Evolutionary conservation across 805 yeast genomes (phyloP).

Genomic region (Hanseniaspora nectarophila): DNA sequence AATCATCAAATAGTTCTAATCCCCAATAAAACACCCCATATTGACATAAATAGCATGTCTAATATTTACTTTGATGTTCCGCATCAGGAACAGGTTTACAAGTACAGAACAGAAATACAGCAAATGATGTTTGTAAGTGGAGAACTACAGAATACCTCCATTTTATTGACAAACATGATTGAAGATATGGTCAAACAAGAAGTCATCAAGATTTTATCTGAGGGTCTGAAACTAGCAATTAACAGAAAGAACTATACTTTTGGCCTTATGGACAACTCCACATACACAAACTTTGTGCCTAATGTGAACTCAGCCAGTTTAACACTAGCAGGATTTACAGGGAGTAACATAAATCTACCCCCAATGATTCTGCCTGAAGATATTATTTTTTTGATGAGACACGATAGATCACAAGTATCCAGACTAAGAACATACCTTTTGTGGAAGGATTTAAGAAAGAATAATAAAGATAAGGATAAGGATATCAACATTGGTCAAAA

Average conservation of each 20-base stretch:
- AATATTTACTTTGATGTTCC: constrained; percentile 21
- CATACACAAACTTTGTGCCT: not conserved
- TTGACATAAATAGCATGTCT: constrained; percentile 12
- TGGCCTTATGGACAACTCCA: not conserved
- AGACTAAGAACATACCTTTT: constrained; percentile 80
- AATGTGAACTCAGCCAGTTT: not conserved
- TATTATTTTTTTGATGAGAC: constrained; percentile 80
- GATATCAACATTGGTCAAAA: constrained; percentile 29
- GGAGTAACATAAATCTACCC: constrained; percentile 53
- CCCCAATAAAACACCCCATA: too few species aligned
- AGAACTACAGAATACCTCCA: constrained; percentile 87
- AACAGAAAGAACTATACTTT: constrained; percentile 5
- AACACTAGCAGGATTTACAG: not conserved
- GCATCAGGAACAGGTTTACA: constrained; percentile 36
- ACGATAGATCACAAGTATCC: constrained; percentile 87
- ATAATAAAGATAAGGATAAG: constrained; percentile 54
- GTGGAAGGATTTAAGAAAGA: constrained; percentile 93
- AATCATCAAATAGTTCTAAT: too few species aligned
- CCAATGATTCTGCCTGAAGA: constrained; percentile 86
- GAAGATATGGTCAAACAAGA: constrained; percentile 94
- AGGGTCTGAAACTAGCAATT: not conserved
- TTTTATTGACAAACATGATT: constrained; percentile 79
- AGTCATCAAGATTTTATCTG: constrained; percentile 63
- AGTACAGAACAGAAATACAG: constrained; percentile 85
- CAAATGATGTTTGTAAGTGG: constrained; percentile 99